Evolutionary conservation across 345 rosid genomes (phyloP).

Genomic region (Euphorbia lathyris): DNA sequence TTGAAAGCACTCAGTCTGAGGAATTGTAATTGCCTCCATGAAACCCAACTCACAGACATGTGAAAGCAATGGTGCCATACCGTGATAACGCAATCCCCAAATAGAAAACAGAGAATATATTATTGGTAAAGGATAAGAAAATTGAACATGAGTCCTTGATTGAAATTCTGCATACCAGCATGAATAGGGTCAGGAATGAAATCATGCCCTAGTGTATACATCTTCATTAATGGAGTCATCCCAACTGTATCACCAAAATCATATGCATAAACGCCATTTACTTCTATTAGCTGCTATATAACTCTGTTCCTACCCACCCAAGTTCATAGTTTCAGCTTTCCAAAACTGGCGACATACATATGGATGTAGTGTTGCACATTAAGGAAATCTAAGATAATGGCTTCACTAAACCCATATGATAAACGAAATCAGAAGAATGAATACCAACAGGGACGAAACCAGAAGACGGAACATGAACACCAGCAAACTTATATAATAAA

Average conservation of each 20-base stretch:
- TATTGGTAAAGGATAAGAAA: not conserved
- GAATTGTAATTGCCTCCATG: conserved; percentile 82
- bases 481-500: too few relatives aligned
- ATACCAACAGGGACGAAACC: too few relatives aligned
- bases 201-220: conserved; percentile 97
- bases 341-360: too few relatives aligned
- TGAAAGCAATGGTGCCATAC: conserved; percentile 88
- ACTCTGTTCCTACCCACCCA: too few relatives aligned
- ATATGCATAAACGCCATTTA: conserved; percentile 85
- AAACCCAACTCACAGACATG: too few relatives aligned
- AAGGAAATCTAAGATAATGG: too few relatives aligned
- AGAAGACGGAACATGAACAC: too few relatives aligned
- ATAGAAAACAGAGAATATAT: conserved; percentile 12
- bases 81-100: conserved; percentile 94
- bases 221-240: conserved; percentile 95
- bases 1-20: conserved; percentile 80
- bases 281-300: too few relatives aligned
- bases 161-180: conserved; percentile 47
- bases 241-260: conserved; percentile 89
- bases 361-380: too few relatives aligned
- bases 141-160: conserved; percentile 3
- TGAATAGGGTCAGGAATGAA: conserved; percentile 98
- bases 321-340: too few relatives aligned
- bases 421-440: too few relatives aligned
- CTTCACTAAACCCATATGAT: too few relatives aligned